phyloP scores from a whole-genome alignment of 176 grass and related monocot species.

The Raddia guianensis region DNA sequence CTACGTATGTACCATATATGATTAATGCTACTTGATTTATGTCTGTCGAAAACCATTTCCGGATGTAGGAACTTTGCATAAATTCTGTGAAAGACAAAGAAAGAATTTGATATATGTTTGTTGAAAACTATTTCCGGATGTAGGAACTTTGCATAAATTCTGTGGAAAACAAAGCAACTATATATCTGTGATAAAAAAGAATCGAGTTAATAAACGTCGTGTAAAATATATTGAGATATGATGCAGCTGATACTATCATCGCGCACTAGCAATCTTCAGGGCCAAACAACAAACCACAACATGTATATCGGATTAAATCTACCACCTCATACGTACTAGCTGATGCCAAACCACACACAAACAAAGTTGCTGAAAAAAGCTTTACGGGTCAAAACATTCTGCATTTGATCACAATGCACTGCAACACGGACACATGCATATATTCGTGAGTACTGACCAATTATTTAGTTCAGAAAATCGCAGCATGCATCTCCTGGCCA shows the following conservation, averaged over 20 bases:
- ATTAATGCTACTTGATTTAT: too few relatives aligned
- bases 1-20: too few relatives aligned
- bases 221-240: background rate
- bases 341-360: background rate
- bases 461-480: background rate
- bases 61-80: too few relatives aligned
- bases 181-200: background rate
- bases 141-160: background rate
- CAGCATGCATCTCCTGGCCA: too few relatives aligned
- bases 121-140: too few relatives aligned
- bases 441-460: background rate
- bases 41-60: too few relatives aligned
- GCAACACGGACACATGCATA: too few relatives aligned
- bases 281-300: background rate
- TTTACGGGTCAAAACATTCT: background rate
- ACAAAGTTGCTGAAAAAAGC: background rate
- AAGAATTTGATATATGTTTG: background rate
- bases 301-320: background rate
- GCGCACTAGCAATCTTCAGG: background rate
- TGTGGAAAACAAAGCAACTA: background rate
- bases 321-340: background rate
- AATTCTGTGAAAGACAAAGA: too few relatives aligned
- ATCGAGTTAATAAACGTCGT: too few relatives aligned
- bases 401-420: background rate
- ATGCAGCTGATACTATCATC: conserved; percentile 23